Percentiles rank a stretch among this genome's conserved stretches.
phyloP scores from a whole-genome alignment of 2,329 filamentous ascomycete genomes.

The Coniella vitis region DNA sequence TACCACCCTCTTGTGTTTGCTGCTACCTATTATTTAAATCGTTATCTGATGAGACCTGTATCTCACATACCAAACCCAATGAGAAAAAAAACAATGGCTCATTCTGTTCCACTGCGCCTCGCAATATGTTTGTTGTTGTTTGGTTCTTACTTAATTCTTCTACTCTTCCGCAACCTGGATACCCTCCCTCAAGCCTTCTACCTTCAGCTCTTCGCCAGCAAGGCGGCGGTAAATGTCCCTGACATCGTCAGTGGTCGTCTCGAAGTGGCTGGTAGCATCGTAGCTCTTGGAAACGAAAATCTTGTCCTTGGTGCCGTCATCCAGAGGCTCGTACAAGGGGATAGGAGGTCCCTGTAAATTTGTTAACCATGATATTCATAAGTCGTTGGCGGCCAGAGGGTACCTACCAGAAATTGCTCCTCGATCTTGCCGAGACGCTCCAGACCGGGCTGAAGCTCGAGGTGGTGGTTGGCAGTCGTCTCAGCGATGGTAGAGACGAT shows the following conservation, averaged over 20 bases:
- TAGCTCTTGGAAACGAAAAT: conserved; percentile 99
- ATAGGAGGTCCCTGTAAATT: conserved; percentile 63
- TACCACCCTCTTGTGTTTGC: no score
- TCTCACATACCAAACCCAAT: no score
- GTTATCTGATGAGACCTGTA: no score
- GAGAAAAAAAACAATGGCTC: neutral
- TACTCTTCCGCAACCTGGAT: conserved; percentile 66
- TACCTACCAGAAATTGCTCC: conserved; percentile 76
- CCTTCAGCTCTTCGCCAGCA: conserved; percentile 76
- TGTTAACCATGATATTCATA: neutral
- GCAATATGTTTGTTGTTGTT: neutral
- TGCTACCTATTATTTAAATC: no score
- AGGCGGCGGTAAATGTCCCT: conserved; percentile 85
- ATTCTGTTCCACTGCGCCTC: neutral
- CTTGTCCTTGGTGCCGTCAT: conserved; percentile 76
- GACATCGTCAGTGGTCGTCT: conserved; percentile 86
- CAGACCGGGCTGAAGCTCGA: conserved; percentile 87
- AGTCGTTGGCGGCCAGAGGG: conserved; percentile 33
- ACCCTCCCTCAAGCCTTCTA: conserved; percentile 79
- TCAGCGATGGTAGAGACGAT: conserved; percentile 98
- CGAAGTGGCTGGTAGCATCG: conserved; percentile 95
- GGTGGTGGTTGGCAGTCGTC: conserved; percentile 83
- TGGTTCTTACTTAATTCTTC: neutral
- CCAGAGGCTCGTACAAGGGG: conserved; percentile 85
- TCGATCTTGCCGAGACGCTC: conserved; percentile 89